A percentile compares a stretch with the other conserved stretches of the same genome.
Conservation (phyloP, 179 eudicot species). For the Spergularia azorica region DNA sequence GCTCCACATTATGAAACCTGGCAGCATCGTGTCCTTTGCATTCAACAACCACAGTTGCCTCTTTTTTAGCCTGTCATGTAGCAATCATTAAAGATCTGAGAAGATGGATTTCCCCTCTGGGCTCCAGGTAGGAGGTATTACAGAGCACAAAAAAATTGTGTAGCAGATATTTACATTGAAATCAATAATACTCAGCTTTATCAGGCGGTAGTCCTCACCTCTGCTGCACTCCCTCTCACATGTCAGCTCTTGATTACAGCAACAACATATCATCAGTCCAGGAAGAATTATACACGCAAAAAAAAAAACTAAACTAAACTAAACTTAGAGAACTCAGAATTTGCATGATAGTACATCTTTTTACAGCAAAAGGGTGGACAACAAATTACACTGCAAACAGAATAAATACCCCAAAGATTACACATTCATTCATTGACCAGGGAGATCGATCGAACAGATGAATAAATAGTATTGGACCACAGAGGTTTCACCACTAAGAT, state of each 20-base stretch:
- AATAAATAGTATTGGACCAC: not conserved
- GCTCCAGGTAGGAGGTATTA: conserved; percentile 6
- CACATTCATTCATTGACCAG: not conserved
- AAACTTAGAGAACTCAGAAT: not conserved
- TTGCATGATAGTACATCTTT: not conserved
- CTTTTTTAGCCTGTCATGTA: conserved; percentile 55
- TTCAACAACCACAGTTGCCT: conserved; percentile 74
- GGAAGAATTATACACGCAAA: too few species aligned
- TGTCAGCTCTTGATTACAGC: conserved; percentile 52
- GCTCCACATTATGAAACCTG: conserved; percentile 65
- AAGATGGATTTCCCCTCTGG: not conserved
- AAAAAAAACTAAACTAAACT: too few species aligned
- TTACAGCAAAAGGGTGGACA: not conserved
- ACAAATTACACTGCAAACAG: not conserved
- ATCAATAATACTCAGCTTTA: conserved; percentile 83
- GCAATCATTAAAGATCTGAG: not conserved
- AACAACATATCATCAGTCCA: not conserved
- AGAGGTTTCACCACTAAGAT: too few species aligned
- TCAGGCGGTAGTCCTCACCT: conserved; percentile 96
- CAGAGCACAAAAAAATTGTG: not conserved
- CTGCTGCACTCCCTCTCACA: conserved; percentile 99
- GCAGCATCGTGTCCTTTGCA: conserved; percentile 99
- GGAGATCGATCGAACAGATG: not conserved
- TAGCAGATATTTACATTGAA: conserved; percentile 44
- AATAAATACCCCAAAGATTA: not conserved